These are phyloP conservation scores for Gossypium raimondii DNA, from an alignment of 345 rosid species.

Conservation along the genomic window DNA sequence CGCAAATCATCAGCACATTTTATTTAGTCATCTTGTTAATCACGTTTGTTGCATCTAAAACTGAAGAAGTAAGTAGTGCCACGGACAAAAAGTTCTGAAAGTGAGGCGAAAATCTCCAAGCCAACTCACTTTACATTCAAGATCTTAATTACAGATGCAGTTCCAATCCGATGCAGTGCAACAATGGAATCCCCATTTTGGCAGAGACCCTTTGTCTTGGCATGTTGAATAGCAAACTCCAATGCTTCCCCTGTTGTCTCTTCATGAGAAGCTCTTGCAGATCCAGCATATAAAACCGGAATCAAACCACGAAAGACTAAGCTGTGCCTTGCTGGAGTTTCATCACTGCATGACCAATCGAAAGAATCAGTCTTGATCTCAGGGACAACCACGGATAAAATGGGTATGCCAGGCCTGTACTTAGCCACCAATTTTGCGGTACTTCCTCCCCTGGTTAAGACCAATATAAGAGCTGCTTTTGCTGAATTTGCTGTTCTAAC, in stretches of 20 bases:
- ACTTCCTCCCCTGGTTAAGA: slow-evolving; percentile 89
- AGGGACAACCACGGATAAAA: slow-evolving; percentile 85
- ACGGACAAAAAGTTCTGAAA: not conserved
- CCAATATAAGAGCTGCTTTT: slow-evolving; percentile 73
- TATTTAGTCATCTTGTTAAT: not conserved
- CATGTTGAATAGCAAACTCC: slow-evolving; percentile 71
- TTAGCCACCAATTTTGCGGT: slow-evolving; percentile 92
- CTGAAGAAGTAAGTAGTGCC: not conserved
- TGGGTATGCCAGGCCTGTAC: slow-evolving; percentile 91
- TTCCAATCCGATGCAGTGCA: not conserved
- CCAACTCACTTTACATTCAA: not conserved
- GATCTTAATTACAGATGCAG: not conserved
- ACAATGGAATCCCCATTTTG: slow-evolving; percentile 64
- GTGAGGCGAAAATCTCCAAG: not conserved
- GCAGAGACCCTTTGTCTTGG: slow-evolving; percentile 66
- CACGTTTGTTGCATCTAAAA: not conserved
- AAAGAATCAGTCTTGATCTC: slow-evolving; percentile 84
- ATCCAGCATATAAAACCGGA: slow-evolving; percentile 77
- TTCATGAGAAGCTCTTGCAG: slow-evolving; percentile 83
- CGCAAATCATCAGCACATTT: not conserved
- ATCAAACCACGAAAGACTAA: slow-evolving; percentile 79
- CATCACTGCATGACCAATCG: slow-evolving; percentile 92
- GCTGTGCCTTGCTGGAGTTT: slow-evolving; percentile 92
- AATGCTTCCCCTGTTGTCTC: slow-evolving; percentile 93
- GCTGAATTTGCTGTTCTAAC: slow-evolving; percentile 90